Conservation (phyloP, 2,329 filamentous ascomycete species). For the Talaromyces marneffei region DNA sequence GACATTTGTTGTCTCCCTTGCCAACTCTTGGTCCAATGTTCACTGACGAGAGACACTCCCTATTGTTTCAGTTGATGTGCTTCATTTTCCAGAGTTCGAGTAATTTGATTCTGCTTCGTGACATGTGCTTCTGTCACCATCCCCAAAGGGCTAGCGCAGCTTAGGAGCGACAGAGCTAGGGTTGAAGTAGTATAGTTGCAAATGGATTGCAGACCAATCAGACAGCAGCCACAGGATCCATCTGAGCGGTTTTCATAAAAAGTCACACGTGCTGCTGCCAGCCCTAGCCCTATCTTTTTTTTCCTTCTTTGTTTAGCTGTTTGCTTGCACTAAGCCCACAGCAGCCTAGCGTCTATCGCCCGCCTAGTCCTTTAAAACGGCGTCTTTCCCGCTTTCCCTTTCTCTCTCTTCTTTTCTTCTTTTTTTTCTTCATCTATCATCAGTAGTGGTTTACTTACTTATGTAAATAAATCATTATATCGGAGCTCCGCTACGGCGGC, state of each 20-base stretch:
- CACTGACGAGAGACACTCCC: background rate
- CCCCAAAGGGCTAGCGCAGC: background rate
- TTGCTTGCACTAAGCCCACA: constrained; percentile 19
- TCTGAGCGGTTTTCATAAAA: background rate
- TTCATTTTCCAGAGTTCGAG: background rate
- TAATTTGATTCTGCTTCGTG: background rate
- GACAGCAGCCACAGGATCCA: too few relatives aligned
- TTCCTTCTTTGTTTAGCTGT: background rate
- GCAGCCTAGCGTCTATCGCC: constrained; percentile 20
- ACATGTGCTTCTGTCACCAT: constrained; percentile 12
- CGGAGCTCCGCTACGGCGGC: constrained; percentile 44
- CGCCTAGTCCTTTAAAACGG: constrained; percentile 27
- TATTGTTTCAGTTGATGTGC: background rate
- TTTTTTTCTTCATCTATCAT: constrained; percentile 42
- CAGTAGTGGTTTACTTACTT: constrained; percentile 48
- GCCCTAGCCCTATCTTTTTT: constrained; percentile 19
- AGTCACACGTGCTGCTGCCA: background rate
- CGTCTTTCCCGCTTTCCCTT: constrained; percentile 13
- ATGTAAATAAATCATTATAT: constrained; percentile 38
- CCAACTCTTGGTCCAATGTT: background rate
- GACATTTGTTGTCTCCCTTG: background rate
- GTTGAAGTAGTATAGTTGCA: background rate
- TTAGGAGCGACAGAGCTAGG: background rate
- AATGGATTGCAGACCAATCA: background rate
- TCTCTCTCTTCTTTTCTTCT: constrained; percentile 20